Conservation (phyloP, 2,329 filamentous ascomycete genomes). For the Pseudopithomyces maydicus region DNA sequence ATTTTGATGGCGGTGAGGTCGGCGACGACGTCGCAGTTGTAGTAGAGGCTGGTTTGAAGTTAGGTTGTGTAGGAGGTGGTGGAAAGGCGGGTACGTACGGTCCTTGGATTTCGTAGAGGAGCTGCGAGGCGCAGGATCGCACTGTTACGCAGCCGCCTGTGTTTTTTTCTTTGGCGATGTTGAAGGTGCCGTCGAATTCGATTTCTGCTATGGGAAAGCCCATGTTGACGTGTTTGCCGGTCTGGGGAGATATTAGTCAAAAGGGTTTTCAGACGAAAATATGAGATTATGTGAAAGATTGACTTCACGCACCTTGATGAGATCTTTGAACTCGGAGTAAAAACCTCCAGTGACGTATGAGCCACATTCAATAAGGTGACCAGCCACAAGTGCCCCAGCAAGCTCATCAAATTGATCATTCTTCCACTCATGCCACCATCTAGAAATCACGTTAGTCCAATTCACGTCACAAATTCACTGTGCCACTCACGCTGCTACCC, state of each 20-base stretch:
- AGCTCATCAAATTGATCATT: constrained; percentile 42
- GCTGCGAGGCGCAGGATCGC: constrained; percentile 41
- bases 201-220: constrained; percentile 32
- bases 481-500: constrained; percentile 4
- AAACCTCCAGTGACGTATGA: constrained; percentile 38
- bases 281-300: neutral
- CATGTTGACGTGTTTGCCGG: constrained; percentile 41
- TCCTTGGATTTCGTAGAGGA: constrained; percentile 50
- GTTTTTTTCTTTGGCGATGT: constrained; percentile 38
- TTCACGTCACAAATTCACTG: neutral
- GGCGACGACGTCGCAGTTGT: constrained; percentile 51
- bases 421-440: constrained; percentile 60
- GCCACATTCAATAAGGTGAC: constrained; percentile 48
- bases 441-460: constrained; percentile 10
- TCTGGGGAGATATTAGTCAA: constrained; percentile 6
- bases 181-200: constrained; percentile 22
- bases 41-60: constrained; percentile 41
- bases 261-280: neutral
- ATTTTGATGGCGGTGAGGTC: constrained; percentile 29
- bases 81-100: constrained; percentile 9
- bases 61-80: constrained; percentile 2
- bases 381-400: constrained; percentile 43
- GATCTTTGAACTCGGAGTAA: constrained; percentile 47
- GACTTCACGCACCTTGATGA: constrained; percentile 24
- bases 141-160: constrained; percentile 42